These are phyloP conservation scores for Acarospora socialis DNA, from an alignment of 2,329 filamentous ascomycete genomes.

Conservation along the genomic window DNA sequence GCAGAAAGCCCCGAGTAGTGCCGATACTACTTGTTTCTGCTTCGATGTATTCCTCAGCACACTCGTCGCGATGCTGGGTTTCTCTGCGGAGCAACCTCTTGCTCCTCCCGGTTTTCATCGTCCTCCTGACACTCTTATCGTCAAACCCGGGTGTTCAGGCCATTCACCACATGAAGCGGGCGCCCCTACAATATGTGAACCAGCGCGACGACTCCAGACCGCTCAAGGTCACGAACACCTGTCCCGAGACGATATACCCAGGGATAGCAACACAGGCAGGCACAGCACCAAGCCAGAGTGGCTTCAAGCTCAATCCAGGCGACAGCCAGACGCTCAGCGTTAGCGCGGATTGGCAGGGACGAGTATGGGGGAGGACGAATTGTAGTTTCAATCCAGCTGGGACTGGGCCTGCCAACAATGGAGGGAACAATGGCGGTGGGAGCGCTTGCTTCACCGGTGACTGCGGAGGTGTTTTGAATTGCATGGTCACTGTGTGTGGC, in stretches of 20 bases:
- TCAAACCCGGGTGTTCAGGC: slow-evolving; percentile 4
- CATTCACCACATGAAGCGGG: slow-evolving; percentile 17
- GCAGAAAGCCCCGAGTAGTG: no score
- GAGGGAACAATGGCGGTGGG: slow-evolving; percentile 28
- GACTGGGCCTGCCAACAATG: slow-evolving; percentile 33
- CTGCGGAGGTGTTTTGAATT: slow-evolving; percentile 56
- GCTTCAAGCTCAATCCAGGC: slow-evolving; percentile 51
- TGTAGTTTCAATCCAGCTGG: slow-evolving; percentile 59
- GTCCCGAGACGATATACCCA: slow-evolving; percentile 58
- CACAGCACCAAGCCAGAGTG: slow-evolving; percentile 49
- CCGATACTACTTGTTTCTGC: no score
- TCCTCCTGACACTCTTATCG: no score
- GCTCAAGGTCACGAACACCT: slow-evolving; percentile 57
- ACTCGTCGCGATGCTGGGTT: no score
- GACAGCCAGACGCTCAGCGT: slow-evolving; percentile 49
- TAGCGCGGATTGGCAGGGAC: slow-evolving; percentile 61
- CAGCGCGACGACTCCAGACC: slow-evolving; percentile 34
- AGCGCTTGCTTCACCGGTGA: slow-evolving; percentile 60
- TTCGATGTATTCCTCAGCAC: no score
- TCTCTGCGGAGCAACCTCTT: no score
- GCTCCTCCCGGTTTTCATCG: no score
- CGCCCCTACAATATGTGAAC: slow-evolving; percentile 14
- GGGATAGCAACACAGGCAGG: slow-evolving; percentile 61
- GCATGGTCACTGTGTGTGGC: slow-evolving; percentile 49
- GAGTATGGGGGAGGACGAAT: slow-evolving; percentile 73